phyloP scores from a whole-genome alignment of 345 rosid genomes.

The Murraya paniculata region DNA sequence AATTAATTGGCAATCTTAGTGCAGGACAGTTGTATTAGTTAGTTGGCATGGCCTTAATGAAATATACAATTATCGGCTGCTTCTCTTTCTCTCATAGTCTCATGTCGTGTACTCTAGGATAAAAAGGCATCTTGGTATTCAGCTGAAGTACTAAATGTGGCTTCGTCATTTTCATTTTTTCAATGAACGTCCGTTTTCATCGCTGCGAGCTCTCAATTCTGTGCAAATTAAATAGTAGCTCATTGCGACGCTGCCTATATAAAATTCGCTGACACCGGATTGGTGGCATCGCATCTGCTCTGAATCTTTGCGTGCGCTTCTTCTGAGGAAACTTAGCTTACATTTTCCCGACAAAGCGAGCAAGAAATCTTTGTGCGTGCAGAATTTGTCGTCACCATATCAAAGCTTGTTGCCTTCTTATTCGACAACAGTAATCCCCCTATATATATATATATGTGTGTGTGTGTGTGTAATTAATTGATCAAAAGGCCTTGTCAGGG shows the following conservation, averaged over 20 bases:
- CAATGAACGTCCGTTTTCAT: not conserved
- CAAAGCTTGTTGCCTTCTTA: slow-evolving; percentile 6
- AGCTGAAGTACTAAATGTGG: not conserved
- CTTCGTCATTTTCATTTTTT: too few species aligned
- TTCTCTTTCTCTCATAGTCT: not conserved
- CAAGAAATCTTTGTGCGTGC: slow-evolving; percentile 15
- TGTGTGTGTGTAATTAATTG: not conserved
- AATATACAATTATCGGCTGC: not conserved
- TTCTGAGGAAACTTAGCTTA: not conserved
- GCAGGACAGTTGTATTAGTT: not conserved
- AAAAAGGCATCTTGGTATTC: not conserved
- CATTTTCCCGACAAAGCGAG: not conserved
- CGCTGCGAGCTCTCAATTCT: not conserved
- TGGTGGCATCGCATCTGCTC: slow-evolving; percentile 8
- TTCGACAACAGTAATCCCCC: not conserved
- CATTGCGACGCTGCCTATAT: not conserved
- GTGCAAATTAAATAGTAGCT: not conserved
- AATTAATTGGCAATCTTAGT: not conserved
- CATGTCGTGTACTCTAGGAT: not conserved
- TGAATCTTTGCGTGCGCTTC: not conserved
- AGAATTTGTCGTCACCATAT: not conserved
- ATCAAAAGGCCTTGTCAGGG: not conserved
- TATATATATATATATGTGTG: not conserved
- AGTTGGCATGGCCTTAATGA: not conserved
- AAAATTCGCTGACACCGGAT: slow-evolving; percentile 2